Conservation (phyloP, 495 filamentous ascomycete species). For the Penicillium chermesinum region DNA sequence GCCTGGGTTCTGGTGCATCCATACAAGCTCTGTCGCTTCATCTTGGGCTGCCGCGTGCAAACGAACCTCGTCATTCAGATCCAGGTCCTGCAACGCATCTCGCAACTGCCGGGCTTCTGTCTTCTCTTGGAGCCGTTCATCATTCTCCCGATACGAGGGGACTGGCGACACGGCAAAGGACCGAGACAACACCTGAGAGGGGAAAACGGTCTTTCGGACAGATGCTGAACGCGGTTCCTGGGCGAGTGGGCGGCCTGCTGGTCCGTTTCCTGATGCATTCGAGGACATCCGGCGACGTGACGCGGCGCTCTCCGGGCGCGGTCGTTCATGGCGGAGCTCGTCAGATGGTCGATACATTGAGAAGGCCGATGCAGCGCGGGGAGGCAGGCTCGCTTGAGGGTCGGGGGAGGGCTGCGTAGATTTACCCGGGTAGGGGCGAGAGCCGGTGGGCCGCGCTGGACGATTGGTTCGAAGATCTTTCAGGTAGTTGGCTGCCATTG, state of each 20-base stretch:
- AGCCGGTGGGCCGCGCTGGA: conserved; percentile 69
- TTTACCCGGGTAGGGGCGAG: conserved; percentile 64
- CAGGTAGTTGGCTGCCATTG: conserved; percentile 60
- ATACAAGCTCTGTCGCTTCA: conserved; percentile 84
- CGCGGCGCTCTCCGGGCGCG: conserved; percentile 45
- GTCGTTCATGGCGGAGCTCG: conserved; percentile 22
- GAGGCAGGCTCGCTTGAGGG: conserved; percentile 35
- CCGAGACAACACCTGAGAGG: conserved; percentile 31
- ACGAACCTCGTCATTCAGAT: conserved; percentile 62
- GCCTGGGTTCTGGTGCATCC: conserved; percentile 69
- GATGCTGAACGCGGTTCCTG: conserved; percentile 38
- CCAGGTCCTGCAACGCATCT: conserved; percentile 76
- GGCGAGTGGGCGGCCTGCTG: conserved; percentile 40
- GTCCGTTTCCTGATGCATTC: conserved; percentile 23
- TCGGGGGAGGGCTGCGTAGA: conserved; percentile 30
- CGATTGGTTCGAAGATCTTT: conserved; percentile 75
- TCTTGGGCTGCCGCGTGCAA: conserved; percentile 73
- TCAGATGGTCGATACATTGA: conserved; percentile 26
- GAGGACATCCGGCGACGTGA: conserved; percentile 46
- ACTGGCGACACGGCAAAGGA: conserved; percentile 37
- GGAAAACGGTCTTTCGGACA: conserved; percentile 39
- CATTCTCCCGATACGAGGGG: conserved; percentile 71
- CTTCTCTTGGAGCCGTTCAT: conserved; percentile 78
- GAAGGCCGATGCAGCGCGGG: conserved; percentile 45
- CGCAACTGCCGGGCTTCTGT: conserved; percentile 75